Evolutionary conservation across 1,284 basidiomycete species (phyloP), one percentile per base, ranked within the genome.

Genomic region (Porogramme epimiltina): DNA sequence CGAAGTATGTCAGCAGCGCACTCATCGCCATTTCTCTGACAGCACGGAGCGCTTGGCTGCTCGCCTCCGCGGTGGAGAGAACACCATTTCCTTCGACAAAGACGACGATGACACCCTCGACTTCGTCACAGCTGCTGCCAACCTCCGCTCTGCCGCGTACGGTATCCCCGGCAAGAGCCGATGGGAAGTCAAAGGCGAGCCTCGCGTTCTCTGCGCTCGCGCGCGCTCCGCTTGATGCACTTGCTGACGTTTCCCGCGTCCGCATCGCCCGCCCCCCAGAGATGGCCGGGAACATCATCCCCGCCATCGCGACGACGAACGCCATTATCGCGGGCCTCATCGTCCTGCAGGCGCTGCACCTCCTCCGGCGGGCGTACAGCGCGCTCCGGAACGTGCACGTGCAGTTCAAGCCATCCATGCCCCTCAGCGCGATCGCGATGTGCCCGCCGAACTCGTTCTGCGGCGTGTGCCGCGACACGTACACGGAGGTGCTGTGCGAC

Each of bases 261-360:
- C 28, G 28, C 28, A 15, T 41, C 44, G 16, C 24, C 15, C 11
- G 40, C 25, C 10, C 18, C 24, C n/a, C 66, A 95, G 95, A 98
- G 74, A 98, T 98, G 92, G 97, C 97, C 0, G 96, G 97, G 11
- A 99, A 99, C 73, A 99, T 99, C 68, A 98, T 97, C 56, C 97
- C 97, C 1, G 97, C 97, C 2, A 98, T 99, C 61, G 97, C 97
- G 2, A 98, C 97, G 0, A 99, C 97, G 8, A 99, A 99, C 69
- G 97, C 97, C 13, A 92, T 99, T 70, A 87, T 98, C 58, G 91
- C 97, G 0, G 97, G 95, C 0, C 76, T 97, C 31, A 93, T 98
- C 61, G 94, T 98, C 16, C 79, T 98, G 43, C 95, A 98, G 71
- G 91, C 95, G 0, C 73, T 98, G 13, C 87, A 94, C 52, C 78